These are phyloP conservation scores for Zygotorulaspora danielsina DNA, from an alignment of 805 yeast genomes.

Conservation along the genomic window DNA sequence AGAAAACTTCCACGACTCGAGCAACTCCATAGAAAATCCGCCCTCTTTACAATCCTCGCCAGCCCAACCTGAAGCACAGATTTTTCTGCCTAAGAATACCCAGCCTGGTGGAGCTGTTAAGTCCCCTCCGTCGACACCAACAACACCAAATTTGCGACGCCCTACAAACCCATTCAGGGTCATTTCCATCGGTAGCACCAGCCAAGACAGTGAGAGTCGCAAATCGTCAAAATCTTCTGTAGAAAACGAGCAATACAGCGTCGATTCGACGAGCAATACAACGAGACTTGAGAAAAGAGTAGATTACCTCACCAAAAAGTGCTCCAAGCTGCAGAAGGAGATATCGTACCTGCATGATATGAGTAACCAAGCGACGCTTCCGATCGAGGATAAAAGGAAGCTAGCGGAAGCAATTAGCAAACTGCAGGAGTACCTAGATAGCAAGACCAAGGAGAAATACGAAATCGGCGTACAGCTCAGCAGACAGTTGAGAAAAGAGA, in stretches of 20 bases:
- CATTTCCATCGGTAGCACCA: slow-evolving; percentile 28
- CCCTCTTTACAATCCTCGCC: slow-evolving; percentile 9
- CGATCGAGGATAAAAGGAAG: slow-evolving; percentile 40
- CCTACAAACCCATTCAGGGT: slow-evolving; percentile 34
- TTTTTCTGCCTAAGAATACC: slow-evolving; percentile 11
- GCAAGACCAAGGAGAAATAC: slow-evolving; percentile 41
- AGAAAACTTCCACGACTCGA: slow-evolving; percentile 10
- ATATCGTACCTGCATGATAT: slow-evolving; percentile 37
- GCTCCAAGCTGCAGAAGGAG: slow-evolving; percentile 38
- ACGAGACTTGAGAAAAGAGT: slow-evolving; percentile 33
- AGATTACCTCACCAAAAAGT: slow-evolving; percentile 34
- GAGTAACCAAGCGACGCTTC: slow-evolving; percentile 36
- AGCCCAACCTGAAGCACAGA: slow-evolving; percentile 9
- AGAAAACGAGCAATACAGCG: slow-evolving; percentile 2
- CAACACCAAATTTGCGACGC: slow-evolving; percentile 14
- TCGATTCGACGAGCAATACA: slow-evolving; percentile 10
- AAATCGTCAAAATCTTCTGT: slow-evolving; percentile 14
- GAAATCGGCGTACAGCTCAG: slow-evolving; percentile 41
- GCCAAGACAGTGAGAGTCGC: slow-evolving; percentile 12
- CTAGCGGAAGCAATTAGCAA: slow-evolving; percentile 36
- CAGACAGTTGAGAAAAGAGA: slow-evolving; percentile 39
- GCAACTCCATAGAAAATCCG: slow-evolving; percentile 4
- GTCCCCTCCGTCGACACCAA: slow-evolving; percentile 6
- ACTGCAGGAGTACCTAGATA: slow-evolving; percentile 40
- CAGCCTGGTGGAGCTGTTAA: background rate